Percentiles rank a stretch among this genome's conserved stretches.
Evolutionary conservation across 202 grass and related monocot genomes (phyloP).

Genomic region (Schoenoplectus tabernaemontani): DNA sequence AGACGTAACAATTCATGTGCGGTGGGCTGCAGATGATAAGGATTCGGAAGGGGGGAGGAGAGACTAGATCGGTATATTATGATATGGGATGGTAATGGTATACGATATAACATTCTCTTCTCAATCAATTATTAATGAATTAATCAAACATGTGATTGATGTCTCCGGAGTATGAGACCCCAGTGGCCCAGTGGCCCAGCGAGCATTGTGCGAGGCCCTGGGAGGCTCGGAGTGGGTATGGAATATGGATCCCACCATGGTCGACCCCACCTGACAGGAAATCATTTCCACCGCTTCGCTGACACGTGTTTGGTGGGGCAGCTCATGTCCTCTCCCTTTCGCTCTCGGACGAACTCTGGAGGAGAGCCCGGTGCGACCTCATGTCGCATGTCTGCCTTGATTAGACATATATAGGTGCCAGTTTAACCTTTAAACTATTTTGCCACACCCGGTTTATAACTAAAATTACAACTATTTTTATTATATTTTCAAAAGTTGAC

Average conservation of each 20-base stretch:
- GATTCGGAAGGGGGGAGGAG: too few relatives aligned
- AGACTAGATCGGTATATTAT: too few relatives aligned
- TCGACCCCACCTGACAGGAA: constrained; percentile 2
- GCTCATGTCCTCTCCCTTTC: background rate
- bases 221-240: background rate
- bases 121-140: too few relatives aligned
- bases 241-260: background rate
- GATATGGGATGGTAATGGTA: too few relatives aligned
- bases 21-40: too few relatives aligned
- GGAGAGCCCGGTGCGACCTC: background rate
- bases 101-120: background rate
- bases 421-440: background rate
- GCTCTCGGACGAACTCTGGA: background rate
- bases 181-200: too few relatives aligned
- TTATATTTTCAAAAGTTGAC: too few relatives aligned
- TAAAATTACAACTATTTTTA: too few relatives aligned
- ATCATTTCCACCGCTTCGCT: background rate
- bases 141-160: constrained; percentile 1
- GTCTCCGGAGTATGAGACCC: too few relatives aligned
- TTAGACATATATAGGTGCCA: background rate
- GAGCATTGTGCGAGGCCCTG: too few relatives aligned
- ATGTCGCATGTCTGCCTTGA: background rate
- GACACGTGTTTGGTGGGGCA: background rate
- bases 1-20: too few relatives aligned
- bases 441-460: background rate